A percentile compares a stretch with the other conserved stretches of the same genome.
phyloP scores from a whole-genome alignment of 2,329 filamentous ascomycete species.

The Rutstroemia sp. region DNA sequence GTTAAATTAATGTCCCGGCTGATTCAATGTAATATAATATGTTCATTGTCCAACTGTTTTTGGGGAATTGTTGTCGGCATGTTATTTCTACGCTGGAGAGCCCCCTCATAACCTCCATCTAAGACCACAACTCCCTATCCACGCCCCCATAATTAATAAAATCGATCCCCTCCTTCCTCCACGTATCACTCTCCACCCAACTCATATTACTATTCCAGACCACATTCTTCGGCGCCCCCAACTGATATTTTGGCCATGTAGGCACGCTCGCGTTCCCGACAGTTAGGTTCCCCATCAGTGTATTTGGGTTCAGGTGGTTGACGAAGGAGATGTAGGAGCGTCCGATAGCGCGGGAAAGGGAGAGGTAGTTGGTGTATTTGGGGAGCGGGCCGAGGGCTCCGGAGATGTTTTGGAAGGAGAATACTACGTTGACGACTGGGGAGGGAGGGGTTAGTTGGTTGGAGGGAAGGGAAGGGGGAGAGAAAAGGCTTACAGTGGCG shows the following conservation, averaged over 20 bases:
- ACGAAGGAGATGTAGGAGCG: constrained; percentile 33
- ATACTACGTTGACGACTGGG: constrained; percentile 39
- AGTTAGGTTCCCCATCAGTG: constrained; percentile 6
- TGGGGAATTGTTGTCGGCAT: too few relatives aligned
- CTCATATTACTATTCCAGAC: constrained; percentile 36
- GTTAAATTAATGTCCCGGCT: too few relatives aligned
- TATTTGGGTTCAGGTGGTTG: constrained; percentile 36
- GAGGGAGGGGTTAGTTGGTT: not conserved
- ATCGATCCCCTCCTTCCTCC: constrained; percentile 39
- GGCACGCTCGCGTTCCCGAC: constrained; percentile 27
- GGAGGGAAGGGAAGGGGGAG: not conserved
- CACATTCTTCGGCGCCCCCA: constrained; percentile 35
- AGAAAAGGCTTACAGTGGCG: constrained; percentile 35
- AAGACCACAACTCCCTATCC: constrained; percentile 31
- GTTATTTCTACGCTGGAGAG: too few relatives aligned
- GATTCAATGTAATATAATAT: too few relatives aligned
- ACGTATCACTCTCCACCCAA: constrained; percentile 41
- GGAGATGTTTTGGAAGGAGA: constrained; percentile 43
- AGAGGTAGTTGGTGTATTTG: constrained; percentile 32
- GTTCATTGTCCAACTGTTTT: too few relatives aligned
- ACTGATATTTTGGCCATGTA: constrained; percentile 36
- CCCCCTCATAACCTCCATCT: not conserved
- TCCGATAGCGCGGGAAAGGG: constrained; percentile 22
- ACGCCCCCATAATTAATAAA: constrained; percentile 35
- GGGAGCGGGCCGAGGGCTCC: constrained; percentile 40